Base-by-base conservation (phyloP, 2,329 filamentous ascomycete species). In the Penicillium sclerotigenum region DNA sequence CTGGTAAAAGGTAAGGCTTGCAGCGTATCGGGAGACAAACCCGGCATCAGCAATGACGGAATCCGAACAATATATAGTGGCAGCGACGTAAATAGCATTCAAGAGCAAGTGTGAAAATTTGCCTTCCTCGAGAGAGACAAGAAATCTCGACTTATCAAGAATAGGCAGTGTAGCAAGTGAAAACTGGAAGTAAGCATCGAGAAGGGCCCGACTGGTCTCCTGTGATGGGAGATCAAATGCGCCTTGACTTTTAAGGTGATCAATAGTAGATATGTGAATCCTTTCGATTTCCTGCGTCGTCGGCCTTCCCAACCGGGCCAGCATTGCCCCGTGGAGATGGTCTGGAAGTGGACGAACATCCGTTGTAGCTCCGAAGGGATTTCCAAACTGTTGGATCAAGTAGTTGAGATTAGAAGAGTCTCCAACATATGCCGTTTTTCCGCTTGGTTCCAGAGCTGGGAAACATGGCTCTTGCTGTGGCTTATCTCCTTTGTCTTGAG, bases 361-460 rank as follows among this genome's bases (percentile, higher is more conserved):
- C 24, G 54, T 33, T 16, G 54, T 31, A 26, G 48, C 48, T 10
- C 53, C 47, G 22, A 65, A 67, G 4, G 65, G 65, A 48, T 66
- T 57, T 28, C 64, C 61, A 48, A 68, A 62, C 45, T 67, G 58
- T 42, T 58, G 58, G 34, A 68, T 55, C 31, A 68, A 26, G 42
- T 68, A 68, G 34, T 64, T 63, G 13, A 67, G 47, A 50, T 67
- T 67, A 14, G 59, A 64, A n/a, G 58, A 57, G 28, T 68, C 65
- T 4, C 57, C 65, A 28, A 67, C 56, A 47, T 65, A 66, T 18
- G 45, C 48, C 5, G 49, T 54, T 29, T 52, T 58, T 0, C 58
- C 54, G 13, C 53, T 42, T 18, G 55, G 42, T 3, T 22, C 56
- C 3, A 47, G 37, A 24, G 46, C 53, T 29, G 60, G 59, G 41